These are phyloP conservation scores for Wickerhamiella australiensis DNA, from an alignment of 805 yeast species.

Conservation along the genomic window DNA sequence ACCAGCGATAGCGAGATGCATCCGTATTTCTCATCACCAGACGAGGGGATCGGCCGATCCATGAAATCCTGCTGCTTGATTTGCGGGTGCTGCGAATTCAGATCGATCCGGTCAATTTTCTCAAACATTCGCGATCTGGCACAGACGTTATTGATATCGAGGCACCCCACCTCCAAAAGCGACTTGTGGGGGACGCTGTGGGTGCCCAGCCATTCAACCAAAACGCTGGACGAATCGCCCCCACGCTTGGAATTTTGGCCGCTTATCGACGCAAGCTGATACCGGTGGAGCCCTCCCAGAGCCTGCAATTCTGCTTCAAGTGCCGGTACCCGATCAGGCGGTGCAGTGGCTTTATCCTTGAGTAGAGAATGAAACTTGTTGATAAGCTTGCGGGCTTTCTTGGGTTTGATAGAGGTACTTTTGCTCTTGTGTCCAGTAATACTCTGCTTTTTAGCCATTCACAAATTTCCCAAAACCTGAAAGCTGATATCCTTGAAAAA, in stretches of 20 bases:
- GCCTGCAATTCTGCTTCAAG: constrained; percentile 31
- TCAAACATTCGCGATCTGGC: constrained; percentile 46
- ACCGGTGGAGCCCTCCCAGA: constrained; percentile 65
- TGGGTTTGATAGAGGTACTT: constrained; percentile 48
- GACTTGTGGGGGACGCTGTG: not conserved
- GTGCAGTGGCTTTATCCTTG: constrained; percentile 34
- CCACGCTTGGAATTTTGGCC: constrained; percentile 76
- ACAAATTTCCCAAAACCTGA: too few species aligned
- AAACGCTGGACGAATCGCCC: constrained; percentile 77
- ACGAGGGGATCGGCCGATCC: constrained; percentile 51
- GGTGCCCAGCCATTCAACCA: constrained; percentile 57
- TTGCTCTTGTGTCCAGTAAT: constrained; percentile 15
- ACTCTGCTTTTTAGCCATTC: constrained; percentile 8
- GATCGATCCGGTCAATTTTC: constrained; percentile 53
- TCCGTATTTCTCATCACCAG: constrained; percentile 34
- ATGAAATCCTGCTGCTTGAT: constrained; percentile 75
- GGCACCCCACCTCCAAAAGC: constrained; percentile 77
- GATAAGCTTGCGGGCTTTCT: constrained; percentile 57
- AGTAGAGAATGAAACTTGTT: constrained; percentile 63
- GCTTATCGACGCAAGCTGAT: constrained; percentile 73
- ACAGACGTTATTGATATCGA: constrained; percentile 55
- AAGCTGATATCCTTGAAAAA: too few species aligned
- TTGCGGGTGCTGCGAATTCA: constrained; percentile 63
- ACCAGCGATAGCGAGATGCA: constrained; percentile 76
- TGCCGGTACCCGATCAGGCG: constrained; percentile 14